Evolutionary conservation across 805 yeast species (phyloP), one percentile per base, ranked within the genome.

Genomic region (Candida succiphila): DNA sequence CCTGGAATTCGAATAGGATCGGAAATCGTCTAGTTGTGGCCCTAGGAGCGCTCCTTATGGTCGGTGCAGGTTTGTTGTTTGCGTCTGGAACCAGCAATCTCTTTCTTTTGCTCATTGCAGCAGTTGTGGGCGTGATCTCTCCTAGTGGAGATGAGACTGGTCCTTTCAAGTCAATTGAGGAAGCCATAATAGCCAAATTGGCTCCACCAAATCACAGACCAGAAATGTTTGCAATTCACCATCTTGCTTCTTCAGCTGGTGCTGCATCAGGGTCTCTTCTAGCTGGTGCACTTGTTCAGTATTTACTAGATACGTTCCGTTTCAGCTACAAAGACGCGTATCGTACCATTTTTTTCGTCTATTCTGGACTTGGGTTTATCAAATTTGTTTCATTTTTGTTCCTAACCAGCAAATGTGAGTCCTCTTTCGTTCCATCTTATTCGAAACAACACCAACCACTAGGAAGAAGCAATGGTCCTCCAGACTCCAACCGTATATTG

Each of bases 61-160:
- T 71, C 4, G 40, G 60, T 0, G 68, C 92, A 15, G 94, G 95
- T 1, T 31, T 70, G 1, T 66, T 71, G 1, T 86, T 86, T 51
- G 70, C 78, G n/a, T 44, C 56, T 1, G 56, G 58, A 17, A 61
- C 64, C 38, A 63, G 71, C 23, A 70, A 71, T 42, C 84, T 63
- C 51, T 48, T 57, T 41, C 40, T 79, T 2, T 60, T 86, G 26
- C 57, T 86, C 16, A 17, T 65, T 2, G 92, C 92, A 7, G 92
- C 95, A 2, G 69, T 83, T 2, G 37, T 83, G 21, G 95, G 95
- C 2, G 95, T 86, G 14, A 81, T 86, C 7, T 82, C 94, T 2
- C 92, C 95, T 2, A 75, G 85, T 20, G 94, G 95, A 17, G 87
- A 79, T 47, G 95, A 86, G 48, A 84, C 88, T 1, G 95, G 95